phyloP scores from a whole-genome alignment of 2,329 filamentous ascomycete genomes.

The Hymenoscyphus fructigenus region DNA sequence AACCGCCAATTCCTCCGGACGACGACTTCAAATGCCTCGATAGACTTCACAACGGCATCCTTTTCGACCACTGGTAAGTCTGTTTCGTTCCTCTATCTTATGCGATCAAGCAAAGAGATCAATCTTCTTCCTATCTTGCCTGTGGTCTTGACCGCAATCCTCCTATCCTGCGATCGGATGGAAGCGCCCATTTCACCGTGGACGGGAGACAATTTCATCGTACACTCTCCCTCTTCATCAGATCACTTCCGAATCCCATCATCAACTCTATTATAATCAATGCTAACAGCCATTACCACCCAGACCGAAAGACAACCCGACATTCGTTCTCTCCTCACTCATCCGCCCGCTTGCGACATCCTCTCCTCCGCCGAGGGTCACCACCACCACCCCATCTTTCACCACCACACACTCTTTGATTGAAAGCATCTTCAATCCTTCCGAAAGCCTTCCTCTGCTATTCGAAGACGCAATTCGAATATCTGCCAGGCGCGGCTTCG shows the following conservation, averaged over 20 bases:
- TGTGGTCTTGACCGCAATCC: conserved; percentile 17
- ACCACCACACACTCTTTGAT: conserved; percentile 21
- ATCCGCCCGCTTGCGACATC: conserved; percentile 33
- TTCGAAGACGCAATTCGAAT: conserved; percentile 27
- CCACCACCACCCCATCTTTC: conserved; percentile 16
- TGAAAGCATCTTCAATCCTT: conserved; percentile 18
- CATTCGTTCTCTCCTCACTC: conserved; percentile 27
- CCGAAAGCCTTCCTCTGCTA: conserved; percentile 9
- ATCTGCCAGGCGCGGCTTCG: conserved; percentile 26
- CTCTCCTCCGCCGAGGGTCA: conserved; percentile 15
- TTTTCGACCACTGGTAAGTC: conserved; percentile 36
- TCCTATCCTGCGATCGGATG: conserved; percentile 25
- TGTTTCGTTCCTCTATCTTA: conserved; percentile 27
- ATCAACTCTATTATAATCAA: conserved; percentile 20
- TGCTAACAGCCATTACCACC: conserved; percentile 24
- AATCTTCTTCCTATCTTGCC: conserved; percentile 17
- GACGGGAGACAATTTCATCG: conserved; percentile 32
- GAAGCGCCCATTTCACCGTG: conserved; percentile 27
- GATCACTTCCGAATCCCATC: conserved; percentile 24
- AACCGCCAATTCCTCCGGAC: conserved; percentile 31
- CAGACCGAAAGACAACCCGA: conserved; percentile 24
- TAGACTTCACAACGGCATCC: conserved; percentile 35
- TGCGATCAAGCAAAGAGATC: conserved; percentile 35
- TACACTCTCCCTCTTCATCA: conserved; percentile 28
- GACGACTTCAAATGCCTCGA: conserved; percentile 36